These are phyloP conservation scores for Dryadomyces quercivorus DNA, from an alignment of 2,329 filamentous ascomycete genomes.

Conservation along the genomic window DNA sequence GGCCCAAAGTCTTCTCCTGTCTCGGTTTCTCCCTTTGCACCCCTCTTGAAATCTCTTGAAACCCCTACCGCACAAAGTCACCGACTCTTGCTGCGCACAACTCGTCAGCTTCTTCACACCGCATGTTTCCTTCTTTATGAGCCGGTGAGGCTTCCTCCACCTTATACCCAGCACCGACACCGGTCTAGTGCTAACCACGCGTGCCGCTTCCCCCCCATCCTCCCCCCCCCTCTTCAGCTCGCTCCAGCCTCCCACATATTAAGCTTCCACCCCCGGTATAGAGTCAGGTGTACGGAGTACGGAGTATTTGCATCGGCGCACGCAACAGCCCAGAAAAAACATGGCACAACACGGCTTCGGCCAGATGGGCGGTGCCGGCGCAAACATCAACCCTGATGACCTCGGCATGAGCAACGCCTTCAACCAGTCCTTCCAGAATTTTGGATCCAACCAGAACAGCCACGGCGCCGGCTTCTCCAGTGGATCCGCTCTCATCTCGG, in stretches of 20 bases:
- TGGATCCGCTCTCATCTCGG: constrained; percentile 67
- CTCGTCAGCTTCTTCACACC: not conserved
- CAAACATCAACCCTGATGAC: constrained; percentile 71
- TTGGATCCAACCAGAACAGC: constrained; percentile 39
- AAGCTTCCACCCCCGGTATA: too few species aligned
- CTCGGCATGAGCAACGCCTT: constrained; percentile 55
- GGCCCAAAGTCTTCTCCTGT: not conserved
- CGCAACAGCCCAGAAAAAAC: not conserved
- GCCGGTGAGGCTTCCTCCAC: not conserved
- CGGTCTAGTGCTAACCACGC: not conserved
- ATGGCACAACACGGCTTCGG: constrained; percentile 47
- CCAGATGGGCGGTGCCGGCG: constrained; percentile 39
- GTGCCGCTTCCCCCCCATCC: not conserved
- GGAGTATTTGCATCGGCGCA: not conserved
- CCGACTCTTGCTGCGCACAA: not conserved
- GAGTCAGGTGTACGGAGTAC: too few species aligned
- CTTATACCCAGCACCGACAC: not conserved
- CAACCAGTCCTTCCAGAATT: constrained; percentile 50
- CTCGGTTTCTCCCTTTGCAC: not conserved
- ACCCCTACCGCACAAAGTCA: not conserved
- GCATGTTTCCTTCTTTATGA: not conserved
- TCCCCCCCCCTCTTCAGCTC: not conserved
- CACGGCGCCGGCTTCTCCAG: constrained; percentile 62
- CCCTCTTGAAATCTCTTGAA: not conserved
- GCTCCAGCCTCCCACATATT: not conserved